Percentiles rank a stretch among this genome's conserved stretches.
These are phyloP conservation scores for Puccinia horiana DNA, from an alignment of 1,284 basidiomycete genomes.

Conservation along the genomic window DNA sequence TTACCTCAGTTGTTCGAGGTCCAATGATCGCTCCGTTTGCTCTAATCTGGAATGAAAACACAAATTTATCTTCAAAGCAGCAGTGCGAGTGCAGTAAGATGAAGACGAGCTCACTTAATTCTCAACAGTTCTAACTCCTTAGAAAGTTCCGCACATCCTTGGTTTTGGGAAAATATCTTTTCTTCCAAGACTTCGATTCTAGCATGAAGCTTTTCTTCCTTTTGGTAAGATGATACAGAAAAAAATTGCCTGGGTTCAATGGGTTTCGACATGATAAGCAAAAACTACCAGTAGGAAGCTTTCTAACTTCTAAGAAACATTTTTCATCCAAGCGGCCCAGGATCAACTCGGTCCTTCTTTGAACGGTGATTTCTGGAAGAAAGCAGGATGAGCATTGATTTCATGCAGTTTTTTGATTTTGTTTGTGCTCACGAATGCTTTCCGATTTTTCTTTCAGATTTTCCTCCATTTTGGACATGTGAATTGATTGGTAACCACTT, in stretches of 20 bases:
- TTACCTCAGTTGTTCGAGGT: background rate
- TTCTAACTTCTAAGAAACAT: slow-evolving; percentile 15
- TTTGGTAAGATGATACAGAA: background rate
- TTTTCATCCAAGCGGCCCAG: slow-evolving; percentile 24
- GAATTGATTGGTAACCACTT: background rate
- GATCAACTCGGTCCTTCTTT: background rate
- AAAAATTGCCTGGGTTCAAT: background rate
- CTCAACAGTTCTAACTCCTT: background rate
- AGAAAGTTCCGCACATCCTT: background rate
- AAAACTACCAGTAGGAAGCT: background rate
- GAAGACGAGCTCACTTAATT: background rate
- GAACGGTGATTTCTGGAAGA: background rate
- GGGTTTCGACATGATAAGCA: background rate
- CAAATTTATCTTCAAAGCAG: background rate
- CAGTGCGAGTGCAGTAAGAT: background rate
- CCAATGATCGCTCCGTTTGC: background rate
- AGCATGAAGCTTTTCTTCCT: slow-evolving; percentile 1
- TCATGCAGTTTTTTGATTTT: background rate
- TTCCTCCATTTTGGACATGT: slow-evolving; percentile 7
- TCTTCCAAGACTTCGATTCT: slow-evolving; percentile 10
- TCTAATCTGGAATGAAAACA: background rate
- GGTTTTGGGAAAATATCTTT: background rate
- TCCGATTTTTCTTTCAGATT: slow-evolving; percentile 4
- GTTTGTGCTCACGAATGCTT: slow-evolving; percentile 13
- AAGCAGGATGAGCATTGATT: background rate